Evolutionary conservation across 2,329 filamentous ascomycete genomes (phyloP), one percentile per base, ranked within the genome.

Genomic region (Neonectria magnoliae): DNA sequence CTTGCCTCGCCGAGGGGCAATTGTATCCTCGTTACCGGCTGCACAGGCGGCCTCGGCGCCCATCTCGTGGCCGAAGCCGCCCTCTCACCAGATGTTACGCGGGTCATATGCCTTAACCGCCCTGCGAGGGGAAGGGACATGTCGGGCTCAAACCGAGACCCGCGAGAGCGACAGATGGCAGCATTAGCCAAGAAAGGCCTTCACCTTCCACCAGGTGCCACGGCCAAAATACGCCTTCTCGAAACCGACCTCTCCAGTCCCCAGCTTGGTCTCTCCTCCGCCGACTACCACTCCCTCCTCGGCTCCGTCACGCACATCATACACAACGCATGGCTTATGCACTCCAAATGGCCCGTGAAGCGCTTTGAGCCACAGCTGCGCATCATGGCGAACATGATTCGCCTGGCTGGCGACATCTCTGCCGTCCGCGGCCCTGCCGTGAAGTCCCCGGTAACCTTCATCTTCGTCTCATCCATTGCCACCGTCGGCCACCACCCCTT

Each of bases 401-500:
- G 56, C 16, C 33, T 62, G 6, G 82, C 83, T 0, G 60, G 74
- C 3, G 77, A 79, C 0, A 74, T 76, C 8, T 72, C 76, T 10
- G 63, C n/a, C 65, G 65, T 60, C 38, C 38, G 38, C 38, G 7
- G 14, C 38, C 38, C 29, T n/a, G 13, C 14, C 14, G 38, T 41
- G 3, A 41, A 41, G 38, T 41, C 38, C 38, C 38, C 38, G 29
- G 53, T 81, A 10, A 70, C 60, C 10, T 83, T 84, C 71, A 76
- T 81, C 57, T 75, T 83, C 52, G 71, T 83, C 5, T 83, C 82
- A 0, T 83, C 81, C 2, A 79, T 83, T 44, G 78, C 71, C 6
- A 75, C 75, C 1, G 76, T 82, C 1, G 80, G 79, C 22, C 67
- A 71, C 70, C 13, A 72, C 72, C 4, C 38, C 71, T 41, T 41